Base-by-base conservation (phyloP, 805 yeast genomes). In the Tetrapisispora arboricola region DNA sequence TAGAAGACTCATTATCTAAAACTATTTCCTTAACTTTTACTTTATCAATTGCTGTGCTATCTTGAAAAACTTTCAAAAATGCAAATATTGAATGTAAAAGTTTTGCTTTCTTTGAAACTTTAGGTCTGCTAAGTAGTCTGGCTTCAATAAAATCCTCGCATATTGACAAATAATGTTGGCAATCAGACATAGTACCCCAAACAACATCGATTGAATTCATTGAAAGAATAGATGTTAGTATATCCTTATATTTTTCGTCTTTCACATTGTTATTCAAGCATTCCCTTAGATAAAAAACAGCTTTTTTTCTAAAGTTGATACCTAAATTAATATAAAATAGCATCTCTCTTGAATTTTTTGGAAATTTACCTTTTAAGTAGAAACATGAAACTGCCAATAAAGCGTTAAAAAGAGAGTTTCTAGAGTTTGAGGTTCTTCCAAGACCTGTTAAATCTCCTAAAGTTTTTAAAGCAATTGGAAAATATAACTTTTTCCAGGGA, bases 171-270 rank as follows among this genome's bases (percentile, higher is more conserved):
- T 84, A 84, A 43, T 78, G 72, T 47, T 76, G 77, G 53, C 94
- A 84, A 49, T 83, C 92, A 41, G 82, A 79, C 88, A 84, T 83
- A 1, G 90, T 78, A 3, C 95, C 95, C 85, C 94, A 82, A 13
- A 84, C 88, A 39, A 84, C 79, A 62, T 86, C 95, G 39, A 86
- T 83, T 6, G 88, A 78, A 36, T 80, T 84, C 94, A 85, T 84
- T 2, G 92, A 79, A 57, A 86, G 68, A 18, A 84, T 78, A 1
- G 94, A 92, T 38, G 85, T 82, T 21, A 86, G 58, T 4, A 84
- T 83, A 55, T 85, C 95, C 55, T 86, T 85, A 58, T 86, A 85
- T 56, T 82, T 81, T 53, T 82, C 84, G 41, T 45, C 64, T 49
- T 66, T 68, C 43, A 66, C 71, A 54, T 68, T 77, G 58, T 53